Base-by-base conservation (phyloP, 257 asterid species). In the Eustoma russellianum region DNA sequence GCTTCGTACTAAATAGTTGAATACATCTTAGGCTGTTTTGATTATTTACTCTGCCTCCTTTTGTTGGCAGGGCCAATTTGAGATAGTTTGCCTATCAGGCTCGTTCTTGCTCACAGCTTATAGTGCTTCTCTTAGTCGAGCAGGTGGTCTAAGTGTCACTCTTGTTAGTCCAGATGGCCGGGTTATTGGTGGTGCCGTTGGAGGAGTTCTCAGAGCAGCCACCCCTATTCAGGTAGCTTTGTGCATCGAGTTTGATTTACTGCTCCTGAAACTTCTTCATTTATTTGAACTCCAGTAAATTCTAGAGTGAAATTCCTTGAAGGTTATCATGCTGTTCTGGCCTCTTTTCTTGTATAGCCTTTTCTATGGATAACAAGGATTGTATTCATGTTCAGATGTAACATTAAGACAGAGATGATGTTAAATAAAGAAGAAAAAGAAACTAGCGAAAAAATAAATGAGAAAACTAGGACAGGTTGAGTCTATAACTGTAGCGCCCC, bases 141-240 rank as follows among this genome's bases (percentile, higher is more conserved):
- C 70, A 28, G 88, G 96, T 33, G 83, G 88, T 35, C 69, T 83
- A 51, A 81, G 71, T 56, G 81, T 83, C 46, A 73, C 84, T 34
- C 77, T 86, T 64, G 78, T 88, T 43, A 89, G 94, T 48, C 92
- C 96, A 28, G 92, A 86, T 72, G 94, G 94, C 30, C 86, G 83
- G 53, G 86, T 86, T 64, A 77, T 81, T 30, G 96, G 96, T 45
- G 96, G 96, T 48, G 79, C 83, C 3, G 88, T 86, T 46, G 94
- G 88, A 48, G 96, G 91, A 53, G 79, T 73, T 57, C 96, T 86
- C 69, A 73, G 83, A 56, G 95, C 95, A 53, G 95, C 92, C 50
- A 83, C 78, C 69, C 81, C 82, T 19, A 82, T 81, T 66, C 96
- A 83, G 96, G 95, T 86, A 55, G 50, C 45, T 9, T 8, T 33